Base-by-base conservation (phyloP, 78 protist species). In the Dictyostelium firmibasis region DNA sequence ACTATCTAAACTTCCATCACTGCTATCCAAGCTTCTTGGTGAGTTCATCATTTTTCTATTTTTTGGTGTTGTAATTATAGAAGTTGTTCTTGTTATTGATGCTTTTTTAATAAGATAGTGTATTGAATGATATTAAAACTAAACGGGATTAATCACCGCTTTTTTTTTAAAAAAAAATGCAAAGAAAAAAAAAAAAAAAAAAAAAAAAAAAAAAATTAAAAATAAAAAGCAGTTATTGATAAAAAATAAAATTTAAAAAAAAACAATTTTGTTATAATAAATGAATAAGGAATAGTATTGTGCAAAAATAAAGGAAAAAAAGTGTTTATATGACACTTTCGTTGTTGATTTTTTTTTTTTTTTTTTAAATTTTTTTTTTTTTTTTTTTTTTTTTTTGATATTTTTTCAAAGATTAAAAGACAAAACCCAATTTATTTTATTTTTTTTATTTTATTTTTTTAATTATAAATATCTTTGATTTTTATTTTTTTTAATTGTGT, bases 1-100 rank as follows among this genome's bases (percentile, higher is more conserved):
- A 76, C 82, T 36, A 36, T 76, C 82, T 35, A 76, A n/a, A 38
- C 82, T 76, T 25, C 77, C 82, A 38, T 36, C 82, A n/a, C 82
- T 75, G 13, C 82, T 75, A 36, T 31, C 50, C n/a, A 75, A 36
- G 23, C 82, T 36, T 75, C 82, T 75, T 31, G 60, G 60, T 75
- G 82, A 75, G 20, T 36, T 75, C 60, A 36, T 75, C 50, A 75
- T 75, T 78, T 36, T 78, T 23, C 18, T 81, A 35, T 50, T 81
- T 16, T 5, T 41, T 47, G 10, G 31, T 67, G 23, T 76, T 33
- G 13, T 76, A 7, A 1, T 14, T 75, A 11, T 33, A n/a, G n/a
- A n/a, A n/a, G 4, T 16, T 35, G 5, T 67, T 41, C 33, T 35
- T 2, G n/a, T 70, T n/a, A 78, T 78, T 14, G 4, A 5, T 75